Percentiles rank a stretch among this genome's conserved stretches.
These are phyloP conservation scores for Trametopsis cervina DNA, from an alignment of 768 basidiomycete species.

Conservation along the genomic window DNA sequence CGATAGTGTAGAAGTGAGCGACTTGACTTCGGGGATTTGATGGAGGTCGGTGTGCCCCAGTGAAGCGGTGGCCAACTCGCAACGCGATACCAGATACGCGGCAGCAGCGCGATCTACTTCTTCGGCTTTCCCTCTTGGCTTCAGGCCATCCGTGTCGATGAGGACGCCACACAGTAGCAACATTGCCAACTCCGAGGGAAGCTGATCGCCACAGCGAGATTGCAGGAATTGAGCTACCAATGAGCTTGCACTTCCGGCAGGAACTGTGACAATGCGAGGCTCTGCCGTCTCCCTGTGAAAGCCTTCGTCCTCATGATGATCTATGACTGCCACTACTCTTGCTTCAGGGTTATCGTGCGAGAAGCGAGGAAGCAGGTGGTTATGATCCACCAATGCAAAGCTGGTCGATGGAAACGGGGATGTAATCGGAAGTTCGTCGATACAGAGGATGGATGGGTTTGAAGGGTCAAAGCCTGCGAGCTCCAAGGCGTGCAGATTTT, in stretches of 20 bases:
- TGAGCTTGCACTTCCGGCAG: constrained; percentile 74
- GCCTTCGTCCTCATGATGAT: constrained; percentile 89
- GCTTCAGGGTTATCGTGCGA: constrained; percentile 30
- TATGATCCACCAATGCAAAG: constrained; percentile 91
- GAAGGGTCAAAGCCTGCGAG: constrained; percentile 47
- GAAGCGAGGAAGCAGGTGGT: constrained; percentile 49
- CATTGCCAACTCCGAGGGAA: constrained; percentile 59
- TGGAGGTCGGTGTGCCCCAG: constrained; percentile 26
- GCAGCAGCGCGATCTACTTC: constrained; percentile 58
- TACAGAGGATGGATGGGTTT: constrained; percentile 52
- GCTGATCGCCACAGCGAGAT: constrained; percentile 18
- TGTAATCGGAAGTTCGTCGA: constrained; percentile 55
- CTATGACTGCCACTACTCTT: constrained; percentile 72
- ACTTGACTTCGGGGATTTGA: constrained; percentile 37
- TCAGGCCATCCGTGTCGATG: constrained; percentile 83
- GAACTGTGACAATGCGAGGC: constrained; percentile 58
- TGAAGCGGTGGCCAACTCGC: constrained; percentile 30
- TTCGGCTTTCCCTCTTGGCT: constrained; percentile 70
- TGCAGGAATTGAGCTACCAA: constrained; percentile 44
- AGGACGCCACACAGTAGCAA: constrained; percentile 77
- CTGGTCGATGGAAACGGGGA: constrained; percentile 42
- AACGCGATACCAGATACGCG: constrained; percentile 52
- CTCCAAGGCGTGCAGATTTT: constrained; percentile 75
- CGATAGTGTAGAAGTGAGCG: constrained; percentile 41
- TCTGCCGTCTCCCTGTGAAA: constrained; percentile 49